A percentile compares a stretch with the other conserved stretches of the same genome.
Conservation (phyloP, 257 asterid genomes). For the Nicotiana otophora region DNA sequence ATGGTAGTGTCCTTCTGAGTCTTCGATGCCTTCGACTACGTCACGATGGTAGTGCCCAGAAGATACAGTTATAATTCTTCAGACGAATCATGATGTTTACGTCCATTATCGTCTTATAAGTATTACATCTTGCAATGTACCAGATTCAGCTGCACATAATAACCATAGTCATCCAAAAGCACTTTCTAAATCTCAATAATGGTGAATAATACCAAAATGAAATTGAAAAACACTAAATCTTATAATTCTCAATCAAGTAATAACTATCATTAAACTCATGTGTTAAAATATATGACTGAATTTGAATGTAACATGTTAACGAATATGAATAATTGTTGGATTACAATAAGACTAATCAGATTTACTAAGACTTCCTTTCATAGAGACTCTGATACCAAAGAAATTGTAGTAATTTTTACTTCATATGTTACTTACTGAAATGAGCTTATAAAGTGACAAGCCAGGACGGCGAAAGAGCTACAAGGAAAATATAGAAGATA, state of each 20-base stretch:
- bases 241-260: too few relatives aligned
- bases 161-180: not conserved
- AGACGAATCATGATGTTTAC: constrained; percentile 75
- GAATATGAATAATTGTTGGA: too few relatives aligned
- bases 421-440: too few relatives aligned
- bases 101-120: constrained; percentile 67
- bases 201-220: not conserved
- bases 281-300: too few relatives aligned
- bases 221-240: not conserved
- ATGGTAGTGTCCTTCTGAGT: too few relatives aligned
- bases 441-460: too few relatives aligned
- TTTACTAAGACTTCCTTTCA: not conserved
- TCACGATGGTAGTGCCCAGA: constrained; percentile 94
- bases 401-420: not conserved
- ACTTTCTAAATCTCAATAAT: not conserved
- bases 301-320: too few relatives aligned
- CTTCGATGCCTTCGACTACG: constrained; percentile 80
- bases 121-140: constrained; percentile 97
- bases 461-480: too few relatives aligned
- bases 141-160: constrained; percentile 51
- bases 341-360: too few relatives aligned
- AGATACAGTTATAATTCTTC: constrained; percentile 87
- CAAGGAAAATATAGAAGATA: too few relatives aligned
- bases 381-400: not conserved
- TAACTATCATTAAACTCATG: too few relatives aligned